Conservation (phyloP, 192 early-diverging fungal genomes). For the Pilaira anomala region DNA sequence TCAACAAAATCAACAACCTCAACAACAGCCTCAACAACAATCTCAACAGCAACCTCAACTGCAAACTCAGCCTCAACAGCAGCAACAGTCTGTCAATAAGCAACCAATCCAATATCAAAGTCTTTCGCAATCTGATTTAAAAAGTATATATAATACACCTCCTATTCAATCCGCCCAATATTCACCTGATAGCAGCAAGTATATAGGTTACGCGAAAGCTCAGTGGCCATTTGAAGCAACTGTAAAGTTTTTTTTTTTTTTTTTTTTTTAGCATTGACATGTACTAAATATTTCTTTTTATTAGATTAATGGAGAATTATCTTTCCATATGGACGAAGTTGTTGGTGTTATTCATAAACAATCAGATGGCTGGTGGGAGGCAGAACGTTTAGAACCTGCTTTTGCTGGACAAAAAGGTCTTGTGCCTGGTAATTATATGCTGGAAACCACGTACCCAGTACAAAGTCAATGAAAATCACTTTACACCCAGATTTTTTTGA, state of each 20-base stretch:
- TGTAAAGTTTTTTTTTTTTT: not conserved
- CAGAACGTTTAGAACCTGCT: conserved; percentile 33
- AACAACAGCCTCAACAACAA: not conserved
- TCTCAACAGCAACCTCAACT: conserved; percentile 5
- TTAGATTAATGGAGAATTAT: conserved; percentile 51
- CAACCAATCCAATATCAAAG: not conserved
- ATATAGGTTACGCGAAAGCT: conserved; percentile 19
- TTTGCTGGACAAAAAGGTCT: conserved; percentile 18
- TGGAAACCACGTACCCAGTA: too few species aligned
- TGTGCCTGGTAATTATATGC: conserved; percentile 37
- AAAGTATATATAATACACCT: not conserved
- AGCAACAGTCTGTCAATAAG: not conserved
- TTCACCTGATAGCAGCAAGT: not conserved
- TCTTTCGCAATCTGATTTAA: not conserved
- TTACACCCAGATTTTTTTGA: too few species aligned
- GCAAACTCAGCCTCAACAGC: too few species aligned
- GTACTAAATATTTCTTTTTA: conserved; percentile 1
- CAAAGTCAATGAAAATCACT: too few species aligned
- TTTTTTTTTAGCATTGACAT: not conserved
- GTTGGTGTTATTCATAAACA: conserved; percentile 43
- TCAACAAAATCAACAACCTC: not conserved
- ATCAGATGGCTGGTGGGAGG: conserved; percentile 60
- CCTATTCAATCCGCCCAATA: not conserved
- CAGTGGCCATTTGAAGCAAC: conserved; percentile 45
- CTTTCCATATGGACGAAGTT: conserved; percentile 44